Evolutionary conservation across 2,329 filamentous ascomycete species (phyloP), one percentile per base, ranked within the genome.

Genomic region (Aspergillus pseudoterreus): DNA sequence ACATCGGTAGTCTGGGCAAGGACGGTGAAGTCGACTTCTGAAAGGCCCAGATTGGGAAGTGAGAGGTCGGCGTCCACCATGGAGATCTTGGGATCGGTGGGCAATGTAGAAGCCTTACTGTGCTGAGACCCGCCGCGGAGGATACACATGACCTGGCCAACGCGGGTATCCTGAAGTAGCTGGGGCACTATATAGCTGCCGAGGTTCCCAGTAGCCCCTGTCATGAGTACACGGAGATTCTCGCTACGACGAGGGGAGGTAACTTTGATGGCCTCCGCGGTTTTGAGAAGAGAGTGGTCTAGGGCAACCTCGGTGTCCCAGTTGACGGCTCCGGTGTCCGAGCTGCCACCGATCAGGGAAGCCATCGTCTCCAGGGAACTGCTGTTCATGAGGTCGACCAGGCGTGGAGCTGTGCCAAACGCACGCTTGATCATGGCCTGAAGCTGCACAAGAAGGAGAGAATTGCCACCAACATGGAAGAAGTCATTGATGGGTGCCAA

Each of bases 131-230:
- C 36, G 30, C 22, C 44, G 36, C 22, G n/a, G 19, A 15, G 56
- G 48, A 81, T 44, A 53, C 75, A 78, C 57, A 77, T 70, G 2
- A 82, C 60, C 14, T 60, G 62, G 2, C 49, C 24, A 1, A 80
- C 64, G 0, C 52, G 44, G 0, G 56, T 30, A 4, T 71, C 48
- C 3, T 61, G 50, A 0, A 72, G 46, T 1, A 82, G 68, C 1
- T 61, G 53, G 4, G 53, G 45, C 1, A 80, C 60, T 19, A 81
- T 49, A 8, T 70, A 51, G 3, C 56, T 47, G 4, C 70, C 75
- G 1, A 81, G 58, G 47, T 74, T 76, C 0, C 65, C 59, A 2
- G 64, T 67, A 10, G 60, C 58, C 3, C 66, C 67, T n/a, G 65
- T 69, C 4, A 69, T 17, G n/a, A 46, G 15, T 4, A 64, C 15